A percentile compares a stretch with the other conserved stretches of the same genome.
These are phyloP conservation scores for Acanthamoeba polyphaga DNA, from an alignment of 208 protist genomes.

Conservation along the genomic window DNA sequence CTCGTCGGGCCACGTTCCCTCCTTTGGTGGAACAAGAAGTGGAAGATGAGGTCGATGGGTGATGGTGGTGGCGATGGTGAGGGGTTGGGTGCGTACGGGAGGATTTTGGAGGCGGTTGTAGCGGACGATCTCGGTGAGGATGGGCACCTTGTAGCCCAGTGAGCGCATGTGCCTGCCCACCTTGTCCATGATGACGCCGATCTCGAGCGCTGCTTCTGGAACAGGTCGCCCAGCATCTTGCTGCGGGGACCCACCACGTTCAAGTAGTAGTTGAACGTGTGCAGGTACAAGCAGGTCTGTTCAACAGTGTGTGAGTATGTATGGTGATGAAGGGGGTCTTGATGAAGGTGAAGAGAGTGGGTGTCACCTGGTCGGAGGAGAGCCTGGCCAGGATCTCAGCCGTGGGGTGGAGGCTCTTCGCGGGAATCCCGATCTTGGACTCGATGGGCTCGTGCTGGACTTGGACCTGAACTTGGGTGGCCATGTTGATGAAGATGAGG, in stretches of 20 bases:
- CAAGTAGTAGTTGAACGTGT: constrained; percentile 21
- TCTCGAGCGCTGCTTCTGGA: not conserved
- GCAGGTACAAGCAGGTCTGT: constrained; percentile 2
- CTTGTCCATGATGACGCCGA: not conserved
- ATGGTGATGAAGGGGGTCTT: not conserved
- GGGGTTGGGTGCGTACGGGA: not conserved
- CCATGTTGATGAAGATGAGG: not conserved
- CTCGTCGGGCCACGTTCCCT: constrained; percentile 20
- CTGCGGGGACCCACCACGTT: constrained; percentile 29
- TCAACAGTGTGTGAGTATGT: not conserved
- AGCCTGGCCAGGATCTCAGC: not conserved
- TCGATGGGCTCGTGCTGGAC: not conserved
- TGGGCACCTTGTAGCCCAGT: constrained; percentile 32
- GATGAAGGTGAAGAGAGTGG: not conserved
- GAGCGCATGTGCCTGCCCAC: not conserved
- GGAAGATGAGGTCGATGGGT: not conserved
- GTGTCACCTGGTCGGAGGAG: not conserved
- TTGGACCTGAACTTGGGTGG: constrained; percentile 21
- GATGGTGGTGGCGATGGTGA: not conserved
- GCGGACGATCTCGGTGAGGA: not conserved
- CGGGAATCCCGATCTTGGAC: not conserved
- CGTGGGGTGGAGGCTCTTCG: not conserved
- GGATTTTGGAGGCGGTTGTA: not conserved
- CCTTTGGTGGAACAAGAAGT: not conserved
- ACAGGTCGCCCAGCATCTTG: not conserved